Base-by-base conservation (phyloP, 768 basidiomycete genomes). In the Pleurotus salmoneostramineus region DNA sequence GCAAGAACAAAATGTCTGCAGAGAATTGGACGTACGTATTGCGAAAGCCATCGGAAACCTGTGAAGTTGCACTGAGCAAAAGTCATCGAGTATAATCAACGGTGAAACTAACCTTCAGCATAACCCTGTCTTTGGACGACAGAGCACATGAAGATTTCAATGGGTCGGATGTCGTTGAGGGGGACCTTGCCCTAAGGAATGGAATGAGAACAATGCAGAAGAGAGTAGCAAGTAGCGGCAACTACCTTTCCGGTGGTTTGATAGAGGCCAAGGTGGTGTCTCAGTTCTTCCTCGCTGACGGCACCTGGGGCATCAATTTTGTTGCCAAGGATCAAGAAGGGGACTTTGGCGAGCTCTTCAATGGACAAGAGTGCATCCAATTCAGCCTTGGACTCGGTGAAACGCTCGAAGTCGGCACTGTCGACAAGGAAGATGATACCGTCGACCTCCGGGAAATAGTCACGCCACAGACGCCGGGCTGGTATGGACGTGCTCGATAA, bases 91-190 rank as follows among this genome's bases (percentile, higher is more conserved):
- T 32, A 2, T 32, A 17, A 51, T 37, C 58, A 37, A 35, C 27
- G 40, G 27, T 46, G 11, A 27, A 40, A 67, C 76, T 50, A 57
- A 86, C 95, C 96, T 77, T 98, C 96, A 60, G 95, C 96, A 71
- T 99, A 98, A 50, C 96, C 96, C 73, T 97, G 95, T 72, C 96
- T 83, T 83, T 96, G 94, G 57, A 99, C 97, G 57, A 99, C 97
- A 11, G 97, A 98, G 79, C 95, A 98, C 97, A 99, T 99, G 86
- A 98, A 99, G 65, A 98, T 83, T 71, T 99, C 97, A 72, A 99
- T 98, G 14, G 97, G 97, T 60, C 97, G 86, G 64, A 98, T 98
- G 72, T 98, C 96, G 65, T 80, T 91, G 68, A 99, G 84, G 60
- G 95, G 96, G 40, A 97, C 92, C 73, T 98, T 98, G 71, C 97